These are phyloP conservation scores for Candida tunisiensis DNA, from an alignment of 1,139 yeast species.

Conservation along the genomic window DNA sequence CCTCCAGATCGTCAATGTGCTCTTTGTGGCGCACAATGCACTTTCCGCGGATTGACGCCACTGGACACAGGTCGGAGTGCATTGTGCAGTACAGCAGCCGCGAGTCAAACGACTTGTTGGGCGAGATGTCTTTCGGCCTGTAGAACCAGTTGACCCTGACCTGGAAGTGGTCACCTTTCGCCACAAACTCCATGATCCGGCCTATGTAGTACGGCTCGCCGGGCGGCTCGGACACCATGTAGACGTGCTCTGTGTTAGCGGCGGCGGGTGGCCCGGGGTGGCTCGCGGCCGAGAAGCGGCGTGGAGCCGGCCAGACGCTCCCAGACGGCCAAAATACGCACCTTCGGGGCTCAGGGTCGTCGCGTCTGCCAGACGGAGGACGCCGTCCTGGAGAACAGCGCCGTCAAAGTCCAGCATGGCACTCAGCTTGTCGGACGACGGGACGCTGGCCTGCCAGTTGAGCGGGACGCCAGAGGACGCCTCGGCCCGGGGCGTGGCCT, in stretches of 20 bases:
- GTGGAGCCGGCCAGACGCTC: not conserved
- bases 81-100: conserved; percentile 68
- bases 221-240: conserved; percentile 84
- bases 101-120: conserved; percentile 45
- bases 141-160: conserved; percentile 86
- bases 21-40: conserved; percentile 53
- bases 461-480: conserved; percentile 8
- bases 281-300: not conserved
- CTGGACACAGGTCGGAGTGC: conserved; percentile 76
- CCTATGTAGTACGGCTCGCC: conserved; percentile 93
- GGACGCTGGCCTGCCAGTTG: conserved; percentile 20
- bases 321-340: conserved; percentile 4
- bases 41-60: conserved; percentile 59
- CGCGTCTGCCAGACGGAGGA: conserved; percentile 20
- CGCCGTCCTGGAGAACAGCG: conserved; percentile 22
- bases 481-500: not conserved
- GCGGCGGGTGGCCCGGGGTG: not conserved
- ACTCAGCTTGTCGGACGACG: conserved; percentile 11
- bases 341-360: conserved; percentile 17
- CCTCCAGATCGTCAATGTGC: conserved; percentile 44
- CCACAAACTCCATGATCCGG: conserved; percentile 58
- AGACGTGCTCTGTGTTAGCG: conserved; percentile 40
- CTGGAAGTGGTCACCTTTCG: conserved; percentile 4
- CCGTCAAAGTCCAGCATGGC: conserved; percentile 22
- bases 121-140: conserved; percentile 69